These are phyloP conservation scores for Zalaria sp. DNA, from an alignment of 2,329 filamentous ascomycete genomes.

Conservation along the genomic window DNA sequence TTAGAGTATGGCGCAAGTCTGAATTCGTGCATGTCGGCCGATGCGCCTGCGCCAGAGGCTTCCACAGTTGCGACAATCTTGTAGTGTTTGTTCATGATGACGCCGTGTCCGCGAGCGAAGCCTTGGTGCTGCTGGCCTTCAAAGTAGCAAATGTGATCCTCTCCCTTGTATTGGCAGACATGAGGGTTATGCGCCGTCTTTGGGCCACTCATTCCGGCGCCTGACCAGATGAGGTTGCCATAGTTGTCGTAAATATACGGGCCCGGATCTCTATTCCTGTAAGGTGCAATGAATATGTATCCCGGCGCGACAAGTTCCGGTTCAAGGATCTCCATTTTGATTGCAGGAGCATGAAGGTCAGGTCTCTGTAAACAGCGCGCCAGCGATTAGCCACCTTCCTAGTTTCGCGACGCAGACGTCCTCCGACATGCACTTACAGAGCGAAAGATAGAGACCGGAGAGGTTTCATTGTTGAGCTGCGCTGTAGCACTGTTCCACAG, in stretches of 20 bases:
- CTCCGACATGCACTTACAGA: slow-evolving; percentile 13
- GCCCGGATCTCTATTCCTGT: slow-evolving; percentile 32
- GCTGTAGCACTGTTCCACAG: slow-evolving; percentile 5
- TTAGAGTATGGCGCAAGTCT: slow-evolving; percentile 27
- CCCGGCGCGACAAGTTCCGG: slow-evolving; percentile 27
- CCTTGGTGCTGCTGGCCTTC: slow-evolving; percentile 37
- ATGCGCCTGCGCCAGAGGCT: slow-evolving; percentile 22
- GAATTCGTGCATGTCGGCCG: slow-evolving; percentile 41
- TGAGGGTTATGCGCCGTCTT: slow-evolving; percentile 34
- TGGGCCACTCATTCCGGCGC: slow-evolving; percentile 34
- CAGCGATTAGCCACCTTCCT: background rate
- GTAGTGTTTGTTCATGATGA: slow-evolving; percentile 38
- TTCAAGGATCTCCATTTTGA: slow-evolving; percentile 17
- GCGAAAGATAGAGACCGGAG: slow-evolving; percentile 20
- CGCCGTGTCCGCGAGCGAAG: slow-evolving; percentile 36
- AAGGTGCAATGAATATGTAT: slow-evolving; percentile 37
- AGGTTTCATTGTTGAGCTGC: slow-evolving; percentile 18
- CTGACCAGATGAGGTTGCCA: slow-evolving; percentile 37
- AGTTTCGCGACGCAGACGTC: background rate
- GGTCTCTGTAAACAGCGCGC: slow-evolving; percentile 15
- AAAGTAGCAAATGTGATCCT: slow-evolving; percentile 38
- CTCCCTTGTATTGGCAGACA: slow-evolving; percentile 33
- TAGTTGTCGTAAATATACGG: slow-evolving; percentile 38
- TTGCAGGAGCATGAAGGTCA: slow-evolving; percentile 23
- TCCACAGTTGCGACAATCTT: slow-evolving; percentile 33